These are phyloP conservation scores for Talaromyces wortmannii DNA, from an alignment of 495 filamentous ascomycete genomes.

Conservation along the genomic window DNA sequence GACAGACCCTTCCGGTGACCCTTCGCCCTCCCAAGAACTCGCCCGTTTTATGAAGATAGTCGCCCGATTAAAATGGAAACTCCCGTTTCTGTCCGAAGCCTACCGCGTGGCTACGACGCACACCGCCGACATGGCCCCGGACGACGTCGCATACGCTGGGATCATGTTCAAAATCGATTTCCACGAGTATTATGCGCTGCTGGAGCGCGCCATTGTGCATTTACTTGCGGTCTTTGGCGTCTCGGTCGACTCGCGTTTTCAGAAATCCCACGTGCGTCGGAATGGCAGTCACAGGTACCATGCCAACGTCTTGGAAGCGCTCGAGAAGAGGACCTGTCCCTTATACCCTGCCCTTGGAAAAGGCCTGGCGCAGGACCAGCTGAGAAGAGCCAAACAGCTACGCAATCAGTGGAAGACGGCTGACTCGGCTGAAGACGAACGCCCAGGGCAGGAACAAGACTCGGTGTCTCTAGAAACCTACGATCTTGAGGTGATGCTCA, in stretches of 20 bases:
- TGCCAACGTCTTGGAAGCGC: slow-evolving; percentile 52
- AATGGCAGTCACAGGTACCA: slow-evolving; percentile 47
- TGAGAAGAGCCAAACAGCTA: slow-evolving; percentile 56
- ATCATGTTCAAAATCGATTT: slow-evolving; percentile 68
- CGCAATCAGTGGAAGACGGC: slow-evolving; percentile 64
- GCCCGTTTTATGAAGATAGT: slow-evolving; percentile 50
- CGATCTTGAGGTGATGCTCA: slow-evolving; percentile 48
- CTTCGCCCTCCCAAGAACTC: slow-evolving; percentile 35
- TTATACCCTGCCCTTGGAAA: slow-evolving; percentile 42
- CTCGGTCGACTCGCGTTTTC: slow-evolving; percentile 16
- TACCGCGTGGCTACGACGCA: slow-evolving; percentile 40
- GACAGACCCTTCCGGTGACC: background rate
- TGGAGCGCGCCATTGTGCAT: slow-evolving; percentile 58
- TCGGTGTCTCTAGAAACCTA: slow-evolving; percentile 16
- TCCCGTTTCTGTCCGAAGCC: slow-evolving; percentile 45
- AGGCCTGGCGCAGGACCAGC: slow-evolving; percentile 35
- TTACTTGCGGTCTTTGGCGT: slow-evolving; percentile 52
- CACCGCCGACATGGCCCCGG: slow-evolving; percentile 4
- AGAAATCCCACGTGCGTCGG: background rate
- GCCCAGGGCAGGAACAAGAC: slow-evolving; percentile 9
- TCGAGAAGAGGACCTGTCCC: slow-evolving; percentile 42
- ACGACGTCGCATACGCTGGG: slow-evolving; percentile 33
- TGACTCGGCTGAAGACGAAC: slow-evolving; percentile 30
- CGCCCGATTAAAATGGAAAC: slow-evolving; percentile 52
- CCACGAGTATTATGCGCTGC: slow-evolving; percentile 61